phyloP scores from a whole-genome alignment of 192 early-diverging fungal genomes.

The Linderina pennispora region DNA sequence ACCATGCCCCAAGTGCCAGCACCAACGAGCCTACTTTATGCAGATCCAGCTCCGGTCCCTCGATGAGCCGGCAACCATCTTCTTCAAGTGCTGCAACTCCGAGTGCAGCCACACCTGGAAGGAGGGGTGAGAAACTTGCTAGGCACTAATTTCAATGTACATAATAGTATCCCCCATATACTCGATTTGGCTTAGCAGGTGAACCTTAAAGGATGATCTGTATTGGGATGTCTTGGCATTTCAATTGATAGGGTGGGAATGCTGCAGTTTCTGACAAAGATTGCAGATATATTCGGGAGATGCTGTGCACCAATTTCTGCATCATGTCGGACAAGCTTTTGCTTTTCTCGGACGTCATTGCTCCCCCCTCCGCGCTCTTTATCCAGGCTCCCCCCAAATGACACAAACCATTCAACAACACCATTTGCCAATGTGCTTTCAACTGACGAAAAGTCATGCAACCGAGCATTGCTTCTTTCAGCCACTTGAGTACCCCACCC shows the following conservation, averaged over 20 bases:
- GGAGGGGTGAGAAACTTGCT: neutral
- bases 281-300: too few species aligned
- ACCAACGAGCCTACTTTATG: slow-evolving; percentile 65
- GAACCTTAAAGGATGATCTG: neutral
- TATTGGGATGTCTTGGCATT: neutral
- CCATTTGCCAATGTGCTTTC: too few species aligned
- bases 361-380: too few species aligned
- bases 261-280: neutral
- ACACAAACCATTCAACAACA: too few species aligned
- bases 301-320: too few species aligned
- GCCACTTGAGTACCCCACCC: too few species aligned
- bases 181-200: neutral
- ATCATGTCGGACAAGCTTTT: too few species aligned
- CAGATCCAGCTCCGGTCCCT: slow-evolving; percentile 86
- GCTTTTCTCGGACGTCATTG: too few species aligned
- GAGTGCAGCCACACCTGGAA: slow-evolving; percentile 4
- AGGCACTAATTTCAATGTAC: neutral
- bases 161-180: neutral
- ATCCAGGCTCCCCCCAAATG: too few species aligned
- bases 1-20: slow-evolving; percentile 57
- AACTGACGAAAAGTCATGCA: too few species aligned
- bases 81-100: slow-evolving; percentile 70
- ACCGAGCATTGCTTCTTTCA: too few species aligned
- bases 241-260: neutral
- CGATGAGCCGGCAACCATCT: slow-evolving; percentile 85